phyloP scores from a whole-genome alignment of 805 yeast genomes.

The Cyberlindnera xishuangbannaensis region DNA sequence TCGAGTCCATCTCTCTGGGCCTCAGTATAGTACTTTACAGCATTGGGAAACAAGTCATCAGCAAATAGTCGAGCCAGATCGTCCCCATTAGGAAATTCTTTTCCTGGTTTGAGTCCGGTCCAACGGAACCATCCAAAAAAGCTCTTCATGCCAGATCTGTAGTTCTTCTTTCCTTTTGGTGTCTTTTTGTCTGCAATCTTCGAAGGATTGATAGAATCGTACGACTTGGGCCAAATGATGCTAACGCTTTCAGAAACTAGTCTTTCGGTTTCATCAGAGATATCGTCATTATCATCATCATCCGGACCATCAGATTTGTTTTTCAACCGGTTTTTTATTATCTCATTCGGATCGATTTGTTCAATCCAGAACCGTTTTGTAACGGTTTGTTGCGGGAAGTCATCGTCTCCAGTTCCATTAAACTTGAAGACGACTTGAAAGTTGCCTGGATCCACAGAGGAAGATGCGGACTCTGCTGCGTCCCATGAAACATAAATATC shows the following conservation, averaged over 20 bases:
- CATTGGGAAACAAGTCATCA: constrained; percentile 81
- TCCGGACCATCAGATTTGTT: constrained; percentile 10
- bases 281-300: constrained; percentile 28
- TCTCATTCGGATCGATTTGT: constrained; percentile 19
- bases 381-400: constrained; percentile 51
- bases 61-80: constrained; percentile 65
- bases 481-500: constrained; percentile 59
- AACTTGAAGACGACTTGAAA: constrained; percentile 60
- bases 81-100: constrained; percentile 74
- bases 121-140: constrained; percentile 85
- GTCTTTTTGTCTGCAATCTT: constrained; percentile 40
- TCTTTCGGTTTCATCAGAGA: constrained; percentile 44
- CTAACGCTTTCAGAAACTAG: constrained; percentile 48
- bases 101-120: constrained; percentile 75
- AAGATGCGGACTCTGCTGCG: constrained; percentile 26
- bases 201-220: constrained; percentile 50
- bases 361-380: constrained; percentile 51
- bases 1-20: constrained; percentile 59
- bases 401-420: constrained; percentile 33
- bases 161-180: constrained; percentile 52
- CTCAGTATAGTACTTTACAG: constrained; percentile 74
- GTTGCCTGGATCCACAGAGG: constrained; percentile 38
- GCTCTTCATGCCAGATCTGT: constrained; percentile 70
- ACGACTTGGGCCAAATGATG: constrained; percentile 66
- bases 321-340: constrained; percentile 7